These are phyloP conservation scores for Ceratocystis eucalypticola DNA, from an alignment of 2,329 filamentous ascomycete species.

Conservation along the genomic window DNA sequence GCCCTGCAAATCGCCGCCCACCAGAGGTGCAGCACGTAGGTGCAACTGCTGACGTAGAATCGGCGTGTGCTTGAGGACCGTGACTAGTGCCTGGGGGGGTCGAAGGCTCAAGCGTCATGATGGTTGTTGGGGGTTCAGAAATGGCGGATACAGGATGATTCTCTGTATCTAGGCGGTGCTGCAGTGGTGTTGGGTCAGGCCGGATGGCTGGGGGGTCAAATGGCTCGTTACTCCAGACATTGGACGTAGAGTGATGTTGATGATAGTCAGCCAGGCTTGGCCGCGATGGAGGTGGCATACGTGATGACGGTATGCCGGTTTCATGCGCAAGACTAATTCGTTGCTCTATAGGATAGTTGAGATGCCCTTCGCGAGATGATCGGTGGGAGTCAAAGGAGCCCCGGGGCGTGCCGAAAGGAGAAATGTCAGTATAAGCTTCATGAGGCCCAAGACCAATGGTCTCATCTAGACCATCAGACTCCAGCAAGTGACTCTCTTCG, in stretches of 20 bases:
- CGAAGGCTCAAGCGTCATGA: conserved; percentile 20
- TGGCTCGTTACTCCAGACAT: conserved; percentile 5
- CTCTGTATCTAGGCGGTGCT: conserved; percentile 22
- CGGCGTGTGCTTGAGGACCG: conserved; percentile 21
- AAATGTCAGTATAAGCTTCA: conserved; percentile 19
- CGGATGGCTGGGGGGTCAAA: conserved; percentile 26
- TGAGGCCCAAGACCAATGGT: conserved; percentile 46
- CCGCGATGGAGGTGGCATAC: conserved; percentile 21
- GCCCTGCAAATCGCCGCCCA: conserved; percentile 31
- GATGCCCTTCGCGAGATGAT: conserved; percentile 29
- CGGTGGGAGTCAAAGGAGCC: conserved; percentile 30
- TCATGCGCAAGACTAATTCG: conserved; percentile 28
- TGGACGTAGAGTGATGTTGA: background rate
- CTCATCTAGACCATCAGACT: conserved; percentile 48
- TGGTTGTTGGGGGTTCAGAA: conserved; percentile 24
- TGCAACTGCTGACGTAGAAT: conserved; percentile 20
- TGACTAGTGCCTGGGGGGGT: conserved; percentile 9
- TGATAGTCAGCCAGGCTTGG: background rate
- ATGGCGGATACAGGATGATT: conserved; percentile 22
- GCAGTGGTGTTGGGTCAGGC: conserved; percentile 10
- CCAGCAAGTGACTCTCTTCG: conserved; percentile 40
- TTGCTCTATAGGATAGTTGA: conserved; percentile 32
- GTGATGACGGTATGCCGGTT: conserved; percentile 28
- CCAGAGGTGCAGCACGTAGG: conserved; percentile 23
- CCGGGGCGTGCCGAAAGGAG: conserved; percentile 9